A percentile compares a stretch with the other conserved stretches of the same genome.
Evolutionary conservation across 768 basidiomycete genomes (phyloP).

Genomic region (Pisolithus orientalis): DNA sequence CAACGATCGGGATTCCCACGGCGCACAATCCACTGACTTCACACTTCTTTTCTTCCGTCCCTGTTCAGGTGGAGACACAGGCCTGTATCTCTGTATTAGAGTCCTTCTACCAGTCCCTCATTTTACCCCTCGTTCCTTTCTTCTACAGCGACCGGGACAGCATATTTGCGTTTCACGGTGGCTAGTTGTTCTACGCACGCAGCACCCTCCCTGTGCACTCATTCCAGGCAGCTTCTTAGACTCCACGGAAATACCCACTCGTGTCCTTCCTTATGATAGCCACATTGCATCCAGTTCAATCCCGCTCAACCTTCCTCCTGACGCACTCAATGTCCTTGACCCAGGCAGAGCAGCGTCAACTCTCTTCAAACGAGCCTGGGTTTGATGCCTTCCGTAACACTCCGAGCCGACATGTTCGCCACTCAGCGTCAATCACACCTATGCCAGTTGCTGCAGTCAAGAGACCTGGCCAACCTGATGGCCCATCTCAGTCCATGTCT

Average conservation of each 20-base stretch:
- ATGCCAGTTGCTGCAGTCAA: background rate
- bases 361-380: background rate
- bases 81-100: too few species aligned
- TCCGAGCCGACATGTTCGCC: background rate
- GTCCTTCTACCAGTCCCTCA: too few species aligned
- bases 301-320: background rate
- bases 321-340: background rate
- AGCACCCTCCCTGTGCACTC: background rate
- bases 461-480: background rate
- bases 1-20: too few species aligned
- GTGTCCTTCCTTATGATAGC: background rate
- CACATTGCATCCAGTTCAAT: background rate
- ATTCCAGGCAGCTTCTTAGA: background rate
- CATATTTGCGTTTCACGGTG: too few species aligned
- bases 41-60: too few species aligned
- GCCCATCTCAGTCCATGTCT: background rate
- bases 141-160: too few species aligned
- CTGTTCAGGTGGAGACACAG: too few species aligned
- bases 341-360: background rate
- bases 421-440: background rate
- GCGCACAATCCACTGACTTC: too few species aligned
- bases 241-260: background rate
- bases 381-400: background rate
- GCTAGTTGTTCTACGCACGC: background rate
- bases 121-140: too few species aligned